A percentile compares a stretch with the other conserved stretches of the same genome.
These are phyloP conservation scores for Phytopythium litorale DNA, from an alignment of 352 stramenopile genomes.

Conservation along the genomic window DNA sequence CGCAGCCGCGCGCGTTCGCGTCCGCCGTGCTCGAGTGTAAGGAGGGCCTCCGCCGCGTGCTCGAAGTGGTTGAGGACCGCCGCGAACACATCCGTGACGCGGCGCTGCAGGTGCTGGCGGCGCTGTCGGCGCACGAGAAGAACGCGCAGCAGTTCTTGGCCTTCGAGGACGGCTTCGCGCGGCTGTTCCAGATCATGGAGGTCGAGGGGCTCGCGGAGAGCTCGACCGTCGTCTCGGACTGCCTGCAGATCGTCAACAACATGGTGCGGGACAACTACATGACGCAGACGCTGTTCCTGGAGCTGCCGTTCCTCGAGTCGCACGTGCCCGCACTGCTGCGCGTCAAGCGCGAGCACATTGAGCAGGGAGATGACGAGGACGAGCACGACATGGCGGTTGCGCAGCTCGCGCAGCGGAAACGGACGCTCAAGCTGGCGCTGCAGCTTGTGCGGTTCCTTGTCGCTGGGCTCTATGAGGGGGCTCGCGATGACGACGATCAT, in stretches of 20 bases:
- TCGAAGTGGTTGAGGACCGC: conserved; percentile 77
- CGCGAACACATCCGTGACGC: conserved; percentile 81
- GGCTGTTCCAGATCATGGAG: conserved; percentile 78
- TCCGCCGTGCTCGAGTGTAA: conserved; percentile 49
- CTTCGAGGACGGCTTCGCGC: conserved; percentile 75
- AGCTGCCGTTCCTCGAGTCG: conserved; percentile 50
- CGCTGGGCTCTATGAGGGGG: conserved; percentile 50
- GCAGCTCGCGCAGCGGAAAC: conserved; percentile 40
- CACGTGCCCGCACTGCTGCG: conserved; percentile 50
- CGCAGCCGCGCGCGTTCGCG: conserved; percentile 42
- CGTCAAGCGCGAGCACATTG: conserved; percentile 8
- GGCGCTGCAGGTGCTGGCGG: conserved; percentile 59
- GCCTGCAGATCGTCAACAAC: conserved; percentile 76
- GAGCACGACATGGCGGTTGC: conserved; percentile 15
- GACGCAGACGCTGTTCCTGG: conserved; percentile 69
- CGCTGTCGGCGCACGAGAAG: conserved; percentile 62
- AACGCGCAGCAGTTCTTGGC: conserved; percentile 79
- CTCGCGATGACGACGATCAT: conserved; percentile 13
- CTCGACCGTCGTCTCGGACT: conserved; percentile 60
- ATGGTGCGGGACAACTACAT: conserved; percentile 78
- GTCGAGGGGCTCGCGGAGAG: conserved; percentile 48
- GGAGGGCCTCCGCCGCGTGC: conserved; percentile 58
- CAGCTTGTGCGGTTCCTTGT: conserved; percentile 71
- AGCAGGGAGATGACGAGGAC: conserved; percentile 9
- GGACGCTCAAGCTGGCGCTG: conserved; percentile 51